Evolutionary conservation across 345 rosid genomes (phyloP).

Genomic region (Pistacia integerrima): DNA sequence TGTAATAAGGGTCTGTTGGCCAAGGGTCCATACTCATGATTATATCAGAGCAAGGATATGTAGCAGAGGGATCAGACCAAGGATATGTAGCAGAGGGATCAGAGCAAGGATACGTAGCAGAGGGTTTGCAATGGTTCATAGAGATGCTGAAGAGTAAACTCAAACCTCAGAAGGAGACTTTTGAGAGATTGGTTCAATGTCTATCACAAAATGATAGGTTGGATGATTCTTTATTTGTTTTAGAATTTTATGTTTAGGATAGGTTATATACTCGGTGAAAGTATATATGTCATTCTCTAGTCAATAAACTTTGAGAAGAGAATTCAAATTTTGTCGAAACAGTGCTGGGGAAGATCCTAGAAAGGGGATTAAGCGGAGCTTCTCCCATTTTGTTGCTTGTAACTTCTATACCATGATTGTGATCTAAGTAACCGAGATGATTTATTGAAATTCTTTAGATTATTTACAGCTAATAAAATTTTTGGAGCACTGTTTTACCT

Average conservation of each 20-base stretch:
- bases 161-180: slow-evolving; percentile 30
- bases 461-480: background rate
- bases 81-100: slow-evolving; percentile 35
- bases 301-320: slow-evolving; percentile 32
- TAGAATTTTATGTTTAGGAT: slow-evolving; percentile 26
- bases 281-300: slow-evolving; percentile 25
- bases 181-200: slow-evolving; percentile 16
- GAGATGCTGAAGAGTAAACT: slow-evolving; percentile 33
- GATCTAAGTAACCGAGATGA: background rate
- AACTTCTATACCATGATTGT: background rate
- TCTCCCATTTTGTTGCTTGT: slow-evolving; percentile 1
- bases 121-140: slow-evolving; percentile 38
- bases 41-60: no score
- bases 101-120: slow-evolving; percentile 23
- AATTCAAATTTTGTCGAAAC: slow-evolving; percentile 21
- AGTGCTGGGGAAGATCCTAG: slow-evolving; percentile 17
- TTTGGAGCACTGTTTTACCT: background rate
- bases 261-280: slow-evolving; percentile 29
- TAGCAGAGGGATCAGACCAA: slow-evolving; percentile 15
- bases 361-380: background rate
- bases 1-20: slow-evolving; percentile 23
- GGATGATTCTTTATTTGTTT: slow-evolving; percentile 40
- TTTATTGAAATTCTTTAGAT: background rate
- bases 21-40: no score
- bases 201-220: slow-evolving; percentile 29